Conservation (phyloP, 176 grass and related monocot species). For the Cenchrus americanus region DNA sequence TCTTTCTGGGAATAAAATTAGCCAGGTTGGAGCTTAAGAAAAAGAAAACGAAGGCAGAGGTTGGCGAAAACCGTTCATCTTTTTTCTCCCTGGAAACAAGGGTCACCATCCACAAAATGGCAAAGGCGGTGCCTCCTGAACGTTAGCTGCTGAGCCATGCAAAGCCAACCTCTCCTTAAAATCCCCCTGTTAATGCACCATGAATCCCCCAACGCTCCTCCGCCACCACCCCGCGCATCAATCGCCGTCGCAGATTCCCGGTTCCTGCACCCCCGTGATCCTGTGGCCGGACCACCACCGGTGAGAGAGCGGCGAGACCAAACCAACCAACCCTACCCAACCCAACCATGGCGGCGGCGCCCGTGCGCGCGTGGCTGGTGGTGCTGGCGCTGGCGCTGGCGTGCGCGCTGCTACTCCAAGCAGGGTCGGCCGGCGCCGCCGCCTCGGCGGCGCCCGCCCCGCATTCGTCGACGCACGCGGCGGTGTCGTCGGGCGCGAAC, state of each 20-base stretch:
- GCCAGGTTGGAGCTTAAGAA: neutral
- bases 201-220: constrained; percentile 16
- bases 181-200: constrained; percentile 16
- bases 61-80: neutral
- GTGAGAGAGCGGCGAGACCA: neutral
- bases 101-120: constrained; percentile 15
- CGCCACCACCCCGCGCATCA: neutral
- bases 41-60: neutral
- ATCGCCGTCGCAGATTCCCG: neutral
- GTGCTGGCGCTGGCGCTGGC: constrained; percentile 39
- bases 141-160: constrained; percentile 9
- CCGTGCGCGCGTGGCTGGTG: constrained; percentile 44
- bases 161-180: constrained; percentile 28
- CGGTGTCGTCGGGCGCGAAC: neutral
- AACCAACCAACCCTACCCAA: neutral
- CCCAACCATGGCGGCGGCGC: constrained; percentile 46
- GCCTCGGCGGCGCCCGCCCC: neutral
- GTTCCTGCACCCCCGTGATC: neutral
- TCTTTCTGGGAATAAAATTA: neutral
- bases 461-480: neutral
- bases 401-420: constrained; percentile 33
- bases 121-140: constrained; percentile 4
- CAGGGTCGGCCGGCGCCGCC: neutral
- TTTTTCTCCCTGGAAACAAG: constrained; percentile 18
- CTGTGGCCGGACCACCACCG: neutral